Percentiles rank a stretch among this genome's conserved stretches.
Evolutionary conservation across 768 basidiomycete species (phyloP).

Genomic region (Phaffia tasmanica): DNA sequence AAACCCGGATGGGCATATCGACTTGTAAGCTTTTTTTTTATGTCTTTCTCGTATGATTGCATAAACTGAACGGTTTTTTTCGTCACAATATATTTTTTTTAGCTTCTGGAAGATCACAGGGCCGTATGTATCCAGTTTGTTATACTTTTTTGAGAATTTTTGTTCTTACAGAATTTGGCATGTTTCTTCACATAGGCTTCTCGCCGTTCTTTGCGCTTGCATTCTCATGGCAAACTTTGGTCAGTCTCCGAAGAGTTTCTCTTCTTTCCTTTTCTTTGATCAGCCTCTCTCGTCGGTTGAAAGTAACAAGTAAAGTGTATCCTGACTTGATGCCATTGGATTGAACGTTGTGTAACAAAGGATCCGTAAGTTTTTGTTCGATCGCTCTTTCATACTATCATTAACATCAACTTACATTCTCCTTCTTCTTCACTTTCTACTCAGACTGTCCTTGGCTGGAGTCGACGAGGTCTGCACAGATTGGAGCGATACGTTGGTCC

Average conservation of each 20-base stretch:
- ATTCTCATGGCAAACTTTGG: conserved; percentile 18
- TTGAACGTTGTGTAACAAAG: no score
- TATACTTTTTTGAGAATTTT: neutral
- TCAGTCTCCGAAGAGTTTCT: neutral
- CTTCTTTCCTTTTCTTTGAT: neutral
- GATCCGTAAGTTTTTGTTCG: no score
- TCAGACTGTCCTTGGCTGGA: no score
- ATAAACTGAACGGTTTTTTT: neutral
- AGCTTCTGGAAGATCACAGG: conserved; percentile 18
- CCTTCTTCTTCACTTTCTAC: no score
- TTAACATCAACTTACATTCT: no score
- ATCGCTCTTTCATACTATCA: no score
- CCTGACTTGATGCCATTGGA: no score
- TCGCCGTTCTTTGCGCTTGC: conserved; percentile 8
- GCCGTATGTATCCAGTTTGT: neutral
- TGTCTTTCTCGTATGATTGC: neutral
- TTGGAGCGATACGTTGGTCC: conserved; percentile 7
- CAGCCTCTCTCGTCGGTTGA: neutral
- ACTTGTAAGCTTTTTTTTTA: neutral
- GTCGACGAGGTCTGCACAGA: neutral
- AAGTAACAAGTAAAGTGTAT: neutral
- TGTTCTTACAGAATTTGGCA: neutral
- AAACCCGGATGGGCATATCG: conserved; percentile 3
- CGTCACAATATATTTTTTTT: no score
- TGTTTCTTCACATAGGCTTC: neutral